phyloP scores from a whole-genome alignment of 441 rosid genomes.

The Eugenia klotzschiana region DNA sequence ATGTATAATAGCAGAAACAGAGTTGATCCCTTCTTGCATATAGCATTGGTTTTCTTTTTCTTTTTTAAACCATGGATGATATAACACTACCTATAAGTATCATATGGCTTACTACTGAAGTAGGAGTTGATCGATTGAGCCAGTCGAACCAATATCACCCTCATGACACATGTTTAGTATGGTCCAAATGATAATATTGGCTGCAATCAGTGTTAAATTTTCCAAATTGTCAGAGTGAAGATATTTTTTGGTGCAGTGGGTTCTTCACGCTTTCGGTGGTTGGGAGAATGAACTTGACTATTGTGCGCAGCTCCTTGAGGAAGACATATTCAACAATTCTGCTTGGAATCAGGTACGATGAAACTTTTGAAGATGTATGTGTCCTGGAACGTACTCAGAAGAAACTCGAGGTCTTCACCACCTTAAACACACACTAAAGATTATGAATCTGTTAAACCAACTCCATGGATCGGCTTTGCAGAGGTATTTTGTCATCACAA shows the following conservation, averaged over 20 bases:
- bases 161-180: background rate
- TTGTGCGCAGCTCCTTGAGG: conserved; percentile 61
- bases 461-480: conserved; percentile 8
- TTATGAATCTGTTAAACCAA: background rate
- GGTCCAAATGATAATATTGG: background rate
- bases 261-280: conserved; percentile 66
- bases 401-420: background rate
- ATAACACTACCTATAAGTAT: background rate
- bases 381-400: background rate
- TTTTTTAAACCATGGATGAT: background rate
- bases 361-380: background rate
- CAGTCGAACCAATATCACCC: background rate
- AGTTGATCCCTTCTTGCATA: background rate
- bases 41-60: background rate
- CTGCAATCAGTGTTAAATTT: background rate
- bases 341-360: conserved; percentile 85
- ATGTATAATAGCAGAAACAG: background rate
- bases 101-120: background rate
- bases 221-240: background rate
- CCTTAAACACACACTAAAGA: background rate
- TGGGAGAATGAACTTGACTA: conserved; percentile 86
- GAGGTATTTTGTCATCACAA: conserved; percentile 68
- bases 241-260: conserved; percentile 44
- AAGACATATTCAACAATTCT: conserved; percentile 79
- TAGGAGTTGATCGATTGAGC: background rate